phyloP scores from a whole-genome alignment of 2,329 filamentous ascomycete species.

The Passalora sequoiae region DNA sequence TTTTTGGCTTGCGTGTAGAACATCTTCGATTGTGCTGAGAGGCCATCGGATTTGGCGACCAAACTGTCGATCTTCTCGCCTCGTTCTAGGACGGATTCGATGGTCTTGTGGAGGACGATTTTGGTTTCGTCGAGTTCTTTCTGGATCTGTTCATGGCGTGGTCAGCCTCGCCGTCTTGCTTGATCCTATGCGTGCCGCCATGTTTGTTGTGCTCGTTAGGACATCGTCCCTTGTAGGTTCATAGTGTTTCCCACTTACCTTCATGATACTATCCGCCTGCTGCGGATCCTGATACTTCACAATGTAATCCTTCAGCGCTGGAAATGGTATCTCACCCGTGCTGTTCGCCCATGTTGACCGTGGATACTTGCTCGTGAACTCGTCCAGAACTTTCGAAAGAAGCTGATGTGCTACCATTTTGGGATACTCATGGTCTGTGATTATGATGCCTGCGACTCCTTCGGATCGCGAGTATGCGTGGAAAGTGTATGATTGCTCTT shows the following conservation, averaged over 20 bases:
- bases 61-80: slow-evolving; percentile 97
- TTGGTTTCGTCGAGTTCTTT: slow-evolving; percentile 96
- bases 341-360: slow-evolving; percentile 59
- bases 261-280: slow-evolving; percentile 76
- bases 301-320: slow-evolving; percentile 74
- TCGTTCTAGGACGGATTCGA: slow-evolving; percentile 78
- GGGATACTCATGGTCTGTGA: slow-evolving; percentile 49
- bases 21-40: slow-evolving; percentile 93
- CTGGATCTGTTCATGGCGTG: slow-evolving; percentile 78
- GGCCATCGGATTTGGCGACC: slow-evolving; percentile 84
- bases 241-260: slow-evolving; percentile 20
- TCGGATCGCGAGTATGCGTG: slow-evolving; percentile 44
- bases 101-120: slow-evolving; percentile 94
- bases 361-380: slow-evolving; percentile 75
- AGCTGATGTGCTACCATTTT: slow-evolving; percentile 79
- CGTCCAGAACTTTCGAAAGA: slow-evolving; percentile 79
- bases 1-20: slow-evolving; percentile 75
- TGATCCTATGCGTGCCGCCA: too few species aligned
- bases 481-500: slow-evolving; percentile 70
- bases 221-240: slow-evolving; percentile 40
- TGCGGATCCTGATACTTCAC: slow-evolving; percentile 77
- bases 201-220: slow-evolving; percentile 44
- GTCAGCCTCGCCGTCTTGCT: too few species aligned
- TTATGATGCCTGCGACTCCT: slow-evolving; percentile 45
- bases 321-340: slow-evolving; percentile 51